These are phyloP conservation scores for Celoporthe dispersa DNA, from an alignment of 2,329 filamentous ascomycete species.

Conservation along the genomic window DNA sequence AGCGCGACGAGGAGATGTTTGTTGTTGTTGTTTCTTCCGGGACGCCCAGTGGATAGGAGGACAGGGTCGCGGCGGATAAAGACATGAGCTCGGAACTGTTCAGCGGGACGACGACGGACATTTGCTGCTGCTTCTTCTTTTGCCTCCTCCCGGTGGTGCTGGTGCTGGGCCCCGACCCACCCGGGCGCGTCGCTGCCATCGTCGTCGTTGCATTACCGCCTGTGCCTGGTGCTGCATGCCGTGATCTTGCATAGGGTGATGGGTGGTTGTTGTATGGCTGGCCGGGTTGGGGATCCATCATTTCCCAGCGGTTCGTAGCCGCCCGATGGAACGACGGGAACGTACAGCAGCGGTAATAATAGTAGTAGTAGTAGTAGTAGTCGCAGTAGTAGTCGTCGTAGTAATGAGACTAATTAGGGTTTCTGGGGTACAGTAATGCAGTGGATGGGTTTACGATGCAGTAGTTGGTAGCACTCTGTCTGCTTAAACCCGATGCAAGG, in stretches of 20 bases:
- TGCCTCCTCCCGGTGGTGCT: neutral
- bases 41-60: slow-evolving; percentile 20
- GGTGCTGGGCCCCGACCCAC: neutral
- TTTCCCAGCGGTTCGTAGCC: slow-evolving; percentile 27
- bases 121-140: slow-evolving; percentile 17
- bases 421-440: slow-evolving; percentile 13
- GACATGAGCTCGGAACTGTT: slow-evolving; percentile 25
- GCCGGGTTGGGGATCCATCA: slow-evolving; percentile 19
- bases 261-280: slow-evolving; percentile 7
- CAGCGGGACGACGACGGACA: slow-evolving; percentile 16
- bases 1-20: slow-evolving; percentile 12
- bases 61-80: slow-evolving; percentile 23
- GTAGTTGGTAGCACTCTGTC: neutral
- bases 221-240: slow-evolving; percentile 8
- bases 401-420: neutral
- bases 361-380: neutral
- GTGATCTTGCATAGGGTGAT: slow-evolving; percentile 23
- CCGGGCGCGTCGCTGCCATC: slow-evolving; percentile 13
- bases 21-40: slow-evolving; percentile 14
- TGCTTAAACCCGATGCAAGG: neutral
- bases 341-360: too few relatives aligned
- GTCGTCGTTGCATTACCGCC: neutral
- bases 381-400: neutral
- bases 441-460: neutral
- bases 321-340: slow-evolving; percentile 24